phyloP scores from a whole-genome alignment of 371 early-diverging fungal species.

The Mucor ambiguus region DNA sequence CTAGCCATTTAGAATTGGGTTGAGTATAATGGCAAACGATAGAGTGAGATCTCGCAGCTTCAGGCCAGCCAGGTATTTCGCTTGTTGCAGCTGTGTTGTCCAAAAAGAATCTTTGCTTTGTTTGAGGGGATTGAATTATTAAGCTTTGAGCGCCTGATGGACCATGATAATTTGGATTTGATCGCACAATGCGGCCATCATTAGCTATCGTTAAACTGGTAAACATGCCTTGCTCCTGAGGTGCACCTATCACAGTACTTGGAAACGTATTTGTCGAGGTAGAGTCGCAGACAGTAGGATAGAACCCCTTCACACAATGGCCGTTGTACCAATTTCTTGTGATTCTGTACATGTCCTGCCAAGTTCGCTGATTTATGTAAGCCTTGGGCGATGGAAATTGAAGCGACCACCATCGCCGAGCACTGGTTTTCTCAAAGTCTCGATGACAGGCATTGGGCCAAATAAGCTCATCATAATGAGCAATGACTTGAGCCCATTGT shows the following conservation, averaged over 20 bases:
- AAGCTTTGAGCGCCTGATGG: conserved; percentile 23
- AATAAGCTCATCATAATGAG: conserved; percentile 42
- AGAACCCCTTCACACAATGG: conserved; percentile 40
- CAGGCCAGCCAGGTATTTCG: conserved; percentile 7
- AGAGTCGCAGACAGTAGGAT: conserved; percentile 25
- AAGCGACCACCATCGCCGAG: conserved; percentile 41
- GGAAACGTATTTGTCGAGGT: not conserved
- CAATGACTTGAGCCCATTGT: conserved; percentile 36
- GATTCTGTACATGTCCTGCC: conserved; percentile 59
- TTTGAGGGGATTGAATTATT: conserved; percentile 37
- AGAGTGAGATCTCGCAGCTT: conserved; percentile 25
- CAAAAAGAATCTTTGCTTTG: conserved; percentile 23
- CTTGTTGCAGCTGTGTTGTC: not conserved
- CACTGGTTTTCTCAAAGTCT: conserved; percentile 27
- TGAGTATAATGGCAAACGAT: conserved; percentile 56
- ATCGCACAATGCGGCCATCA: conserved; percentile 43
- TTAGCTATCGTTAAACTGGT: conserved; percentile 44
- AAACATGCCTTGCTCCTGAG: conserved; percentile 53
- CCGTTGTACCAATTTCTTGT: conserved; percentile 60
- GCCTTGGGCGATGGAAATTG: conserved; percentile 31
- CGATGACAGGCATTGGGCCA: conserved; percentile 37
- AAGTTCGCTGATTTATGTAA: conserved; percentile 19
- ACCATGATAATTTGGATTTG: conserved; percentile 56
- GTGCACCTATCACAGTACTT: conserved; percentile 48
- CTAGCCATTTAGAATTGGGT: conserved; percentile 43